Evolutionary conservation across 257 asterid species (phyloP).

Genomic region (Sherardia arvensis): DNA sequence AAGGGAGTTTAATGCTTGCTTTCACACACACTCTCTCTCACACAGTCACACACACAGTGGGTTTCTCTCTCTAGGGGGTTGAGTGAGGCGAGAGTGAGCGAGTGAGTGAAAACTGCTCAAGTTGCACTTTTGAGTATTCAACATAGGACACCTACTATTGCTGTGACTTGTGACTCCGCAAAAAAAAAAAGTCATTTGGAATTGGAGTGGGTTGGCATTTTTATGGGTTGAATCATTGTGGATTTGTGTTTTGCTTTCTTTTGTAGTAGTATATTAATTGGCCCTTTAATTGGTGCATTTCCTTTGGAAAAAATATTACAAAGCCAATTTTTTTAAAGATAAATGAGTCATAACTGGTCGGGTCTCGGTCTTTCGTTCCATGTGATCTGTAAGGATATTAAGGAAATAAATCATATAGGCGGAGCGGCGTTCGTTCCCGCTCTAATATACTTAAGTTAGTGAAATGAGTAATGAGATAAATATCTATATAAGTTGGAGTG

Average conservation of each 20-base stretch:
- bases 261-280: too few species aligned
- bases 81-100: slow-evolving; percentile 3
- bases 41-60: neutral
- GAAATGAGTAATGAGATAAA: too few species aligned
- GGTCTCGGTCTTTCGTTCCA: too few species aligned
- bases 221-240: slow-evolving; percentile 35
- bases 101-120: slow-evolving; percentile 6
- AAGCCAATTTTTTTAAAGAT: too few species aligned
- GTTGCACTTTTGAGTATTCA: slow-evolving; percentile 19
- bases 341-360: too few species aligned
- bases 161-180: neutral
- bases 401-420: too few species aligned
- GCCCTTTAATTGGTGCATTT: neutral
- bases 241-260: neutral
- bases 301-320: too few species aligned
- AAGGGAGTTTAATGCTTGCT: neutral
- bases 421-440: too few species aligned
- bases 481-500: too few species aligned
- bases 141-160: slow-evolving; percentile 5
- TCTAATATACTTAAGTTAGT: too few species aligned
- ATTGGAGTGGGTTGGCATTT: slow-evolving; percentile 25
- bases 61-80: slow-evolving; percentile 2
- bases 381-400: too few species aligned
- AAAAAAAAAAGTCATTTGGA: slow-evolving; percentile 2
- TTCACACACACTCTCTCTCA: slow-evolving; percentile 1